phyloP scores from a whole-genome alignment of 805 yeast species.

The Saccharomycopsis fermentans region DNA sequence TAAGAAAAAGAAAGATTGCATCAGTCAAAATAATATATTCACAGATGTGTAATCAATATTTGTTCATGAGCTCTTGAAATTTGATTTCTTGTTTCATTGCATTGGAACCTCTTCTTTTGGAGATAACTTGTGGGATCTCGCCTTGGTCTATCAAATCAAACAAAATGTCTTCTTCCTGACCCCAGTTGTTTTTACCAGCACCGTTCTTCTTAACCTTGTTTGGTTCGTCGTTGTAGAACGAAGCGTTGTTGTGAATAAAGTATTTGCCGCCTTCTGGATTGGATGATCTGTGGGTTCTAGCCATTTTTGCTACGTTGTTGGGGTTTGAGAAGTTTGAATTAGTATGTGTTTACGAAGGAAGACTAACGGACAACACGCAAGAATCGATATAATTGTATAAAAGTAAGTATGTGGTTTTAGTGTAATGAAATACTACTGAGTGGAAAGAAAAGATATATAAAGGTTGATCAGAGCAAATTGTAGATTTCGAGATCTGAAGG shows the following conservation, averaged over 20 bases:
- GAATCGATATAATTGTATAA: no score
- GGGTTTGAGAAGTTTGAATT: not conserved
- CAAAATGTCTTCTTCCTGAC: slow-evolving; percentile 67
- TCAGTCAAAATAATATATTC: no score
- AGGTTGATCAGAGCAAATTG: not conserved
- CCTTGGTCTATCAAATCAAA: slow-evolving; percentile 52
- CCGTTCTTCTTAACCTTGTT: slow-evolving; percentile 74
- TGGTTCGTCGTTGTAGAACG: slow-evolving; percentile 48
- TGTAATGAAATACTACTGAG: no score
- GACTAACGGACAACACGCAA: no score
- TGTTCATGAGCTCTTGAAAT: not conserved
- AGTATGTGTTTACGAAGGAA: no score
- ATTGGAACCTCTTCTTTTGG: slow-evolving; percentile 31
- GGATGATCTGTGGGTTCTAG: slow-evolving; percentile 75
- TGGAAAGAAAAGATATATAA: not conserved
- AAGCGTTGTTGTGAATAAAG: slow-evolving; percentile 69
- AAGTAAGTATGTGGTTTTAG: no score
- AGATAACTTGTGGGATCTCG: slow-evolving; percentile 39
- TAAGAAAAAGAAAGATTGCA: no score
- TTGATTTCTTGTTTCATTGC: not conserved
- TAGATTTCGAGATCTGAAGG: not conserved
- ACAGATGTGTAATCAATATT: not conserved
- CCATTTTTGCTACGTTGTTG: slow-evolving; percentile 32
- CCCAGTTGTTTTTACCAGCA: slow-evolving; percentile 85
- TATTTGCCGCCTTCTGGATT: slow-evolving; percentile 53